Percentiles rank a stretch among this genome's conserved stretches.
Conservation (phyloP, 352 stramenopile genomes). For the Phytophthora multivora region DNA sequence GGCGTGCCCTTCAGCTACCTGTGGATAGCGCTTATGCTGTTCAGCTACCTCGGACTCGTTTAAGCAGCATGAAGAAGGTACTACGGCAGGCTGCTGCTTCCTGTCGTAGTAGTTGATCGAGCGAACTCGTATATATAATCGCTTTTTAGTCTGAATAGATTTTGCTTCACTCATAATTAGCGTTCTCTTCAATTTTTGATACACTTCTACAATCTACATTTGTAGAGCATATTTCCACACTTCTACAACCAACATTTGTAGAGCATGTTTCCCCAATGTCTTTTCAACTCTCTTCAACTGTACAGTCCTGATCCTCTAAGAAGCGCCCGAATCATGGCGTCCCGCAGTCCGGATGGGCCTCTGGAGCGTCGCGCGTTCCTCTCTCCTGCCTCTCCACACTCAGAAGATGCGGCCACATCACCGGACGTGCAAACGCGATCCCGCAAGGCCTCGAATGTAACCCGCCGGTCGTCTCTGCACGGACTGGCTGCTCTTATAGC, state of each 20-base stretch:
- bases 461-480: slow-evolving; percentile 13
- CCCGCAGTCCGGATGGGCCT: slow-evolving; percentile 14
- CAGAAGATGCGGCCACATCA: neutral
- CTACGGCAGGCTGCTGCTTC: neutral
- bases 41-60: slow-evolving; percentile 75
- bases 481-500: slow-evolving; percentile 10
- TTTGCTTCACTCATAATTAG: slow-evolving; percentile 16
- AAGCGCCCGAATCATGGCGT: slow-evolving; percentile 3
- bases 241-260: neutral
- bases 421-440: slow-evolving; percentile 14
- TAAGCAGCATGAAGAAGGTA: slow-evolving; percentile 25
- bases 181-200: no score
- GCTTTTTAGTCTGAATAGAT: slow-evolving; percentile 39
- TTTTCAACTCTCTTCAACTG: slow-evolving; percentile 2
- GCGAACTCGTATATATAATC: slow-evolving; percentile 41
- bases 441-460: slow-evolving; percentile 4
- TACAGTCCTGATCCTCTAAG: neutral
- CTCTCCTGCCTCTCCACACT: slow-evolving; percentile 12
- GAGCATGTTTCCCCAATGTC: neutral
- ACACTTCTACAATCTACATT: neutral
- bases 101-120: slow-evolving; percentile 16
- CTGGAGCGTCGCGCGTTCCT: slow-evolving; percentile 32
- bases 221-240: slow-evolving; percentile 6
- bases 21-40: slow-evolving; percentile 80
- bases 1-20: slow-evolving; percentile 80